These are phyloP conservation scores for Setaria viridis DNA, from an alignment of 202 grass and related monocot species.

Conservation along the genomic window DNA sequence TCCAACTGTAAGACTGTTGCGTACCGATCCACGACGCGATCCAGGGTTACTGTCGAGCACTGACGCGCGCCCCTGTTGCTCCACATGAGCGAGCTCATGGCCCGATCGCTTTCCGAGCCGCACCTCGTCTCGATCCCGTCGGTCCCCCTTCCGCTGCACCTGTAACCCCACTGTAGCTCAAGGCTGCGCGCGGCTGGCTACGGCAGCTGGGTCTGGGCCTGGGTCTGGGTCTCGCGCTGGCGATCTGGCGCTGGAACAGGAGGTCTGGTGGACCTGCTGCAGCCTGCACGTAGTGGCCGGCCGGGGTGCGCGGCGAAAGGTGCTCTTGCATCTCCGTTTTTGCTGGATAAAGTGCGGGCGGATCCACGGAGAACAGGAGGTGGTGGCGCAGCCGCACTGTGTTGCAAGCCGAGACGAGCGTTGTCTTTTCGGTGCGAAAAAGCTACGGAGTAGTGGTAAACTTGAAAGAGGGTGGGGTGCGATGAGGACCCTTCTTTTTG, in stretches of 20 bases:
- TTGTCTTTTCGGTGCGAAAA: background rate
- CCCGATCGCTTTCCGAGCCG: background rate
- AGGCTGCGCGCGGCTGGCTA: background rate
- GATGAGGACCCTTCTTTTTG: too few relatives aligned
- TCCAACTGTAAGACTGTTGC: background rate
- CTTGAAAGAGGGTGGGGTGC: too few relatives aligned
- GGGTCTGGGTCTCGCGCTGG: too few relatives aligned
- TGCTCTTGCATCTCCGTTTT: background rate
- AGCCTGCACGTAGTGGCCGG: background rate
- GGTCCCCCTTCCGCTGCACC: background rate
- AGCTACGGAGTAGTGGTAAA: too few relatives aligned
- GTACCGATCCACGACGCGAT: background rate
- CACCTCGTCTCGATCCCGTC: conserved; percentile 1
- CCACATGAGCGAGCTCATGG: conserved; percentile 15
- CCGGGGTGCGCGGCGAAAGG: background rate
- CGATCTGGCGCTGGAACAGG: background rate
- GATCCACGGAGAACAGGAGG: background rate
- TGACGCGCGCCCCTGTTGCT: background rate
- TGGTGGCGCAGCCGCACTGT: background rate
- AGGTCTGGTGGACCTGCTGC: background rate
- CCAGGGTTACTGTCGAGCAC: background rate
- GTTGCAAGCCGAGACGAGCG: too few relatives aligned
- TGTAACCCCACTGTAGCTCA: background rate
- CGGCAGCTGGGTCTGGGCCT: too few relatives aligned
- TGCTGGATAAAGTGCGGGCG: background rate